phyloP scores from a whole-genome alignment of 2,329 filamentous ascomycete genomes.

The Penicillium sp. region DNA sequence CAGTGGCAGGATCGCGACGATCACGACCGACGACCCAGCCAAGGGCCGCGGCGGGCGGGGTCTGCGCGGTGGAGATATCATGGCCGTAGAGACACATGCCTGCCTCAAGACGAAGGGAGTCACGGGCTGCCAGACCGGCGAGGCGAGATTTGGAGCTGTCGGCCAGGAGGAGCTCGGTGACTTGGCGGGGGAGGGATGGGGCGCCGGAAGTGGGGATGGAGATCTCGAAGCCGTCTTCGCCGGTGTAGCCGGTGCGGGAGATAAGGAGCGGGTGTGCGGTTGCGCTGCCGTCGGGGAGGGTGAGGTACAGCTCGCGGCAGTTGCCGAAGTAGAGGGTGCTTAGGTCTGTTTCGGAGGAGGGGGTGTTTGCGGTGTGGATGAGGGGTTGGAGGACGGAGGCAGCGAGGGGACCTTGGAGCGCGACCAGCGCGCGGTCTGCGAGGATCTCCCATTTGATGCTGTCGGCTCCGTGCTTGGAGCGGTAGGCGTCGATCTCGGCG shows the following conservation, averaged over 20 bases:
- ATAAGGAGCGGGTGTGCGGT: conserved; percentile 62
- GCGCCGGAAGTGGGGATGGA: conserved; percentile 70
- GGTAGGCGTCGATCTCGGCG: conserved; percentile 64
- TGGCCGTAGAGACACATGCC: conserved; percentile 99
- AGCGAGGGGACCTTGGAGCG: conserved; percentile 81
- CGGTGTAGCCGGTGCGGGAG: conserved; percentile 90
- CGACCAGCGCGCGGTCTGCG: conserved; percentile 73
- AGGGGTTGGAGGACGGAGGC: conserved; percentile 65
- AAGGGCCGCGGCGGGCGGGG: conserved; percentile 64
- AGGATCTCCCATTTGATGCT: conserved; percentile 68
- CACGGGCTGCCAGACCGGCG: conserved; percentile 84
- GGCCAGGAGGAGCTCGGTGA: conserved; percentile 68
- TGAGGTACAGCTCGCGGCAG: conserved; percentile 64
- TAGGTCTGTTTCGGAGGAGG: conserved; percentile 52
- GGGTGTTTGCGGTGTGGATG: conserved; percentile 52
- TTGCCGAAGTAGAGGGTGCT: conserved; percentile 78
- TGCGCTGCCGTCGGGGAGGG: conserved; percentile 54
- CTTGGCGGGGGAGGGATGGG: conserved; percentile 40
- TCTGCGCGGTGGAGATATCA: conserved; percentile 78
- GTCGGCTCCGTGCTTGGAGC: conserved; percentile 51
- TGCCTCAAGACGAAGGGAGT: conserved; percentile 89
- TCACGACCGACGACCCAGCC: conserved; percentile 83
- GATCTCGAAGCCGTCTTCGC: conserved; percentile 97
- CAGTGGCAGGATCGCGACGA: conserved; percentile 56
- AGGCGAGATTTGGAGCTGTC: conserved; percentile 68